phyloP scores from a whole-genome alignment of 2,329 filamentous ascomycete species.

The Xylariaceae sp. region DNA sequence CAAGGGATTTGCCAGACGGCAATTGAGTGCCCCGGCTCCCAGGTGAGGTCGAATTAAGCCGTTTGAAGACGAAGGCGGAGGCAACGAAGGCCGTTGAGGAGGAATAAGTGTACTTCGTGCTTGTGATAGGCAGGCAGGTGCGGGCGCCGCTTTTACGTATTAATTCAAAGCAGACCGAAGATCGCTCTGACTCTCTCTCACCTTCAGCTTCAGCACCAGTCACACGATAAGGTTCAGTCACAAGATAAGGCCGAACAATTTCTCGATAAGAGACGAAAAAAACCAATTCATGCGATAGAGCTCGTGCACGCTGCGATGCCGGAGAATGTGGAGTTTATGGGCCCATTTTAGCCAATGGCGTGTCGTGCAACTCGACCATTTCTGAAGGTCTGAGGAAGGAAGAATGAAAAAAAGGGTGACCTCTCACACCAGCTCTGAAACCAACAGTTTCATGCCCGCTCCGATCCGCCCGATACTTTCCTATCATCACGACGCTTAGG shows the following conservation, averaged over 20 bases:
- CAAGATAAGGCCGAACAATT: constrained; percentile 3
- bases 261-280: constrained; percentile 14
- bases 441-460: no score
- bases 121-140: neutral
- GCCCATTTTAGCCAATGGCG: constrained; percentile 6
- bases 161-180: constrained; percentile 1
- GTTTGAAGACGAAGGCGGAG: constrained; percentile 14
- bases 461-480: no score
- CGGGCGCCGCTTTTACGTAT: neutral
- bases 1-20: constrained; percentile 26
- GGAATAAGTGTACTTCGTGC: neutral
- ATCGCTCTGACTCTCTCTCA: constrained; percentile 13
- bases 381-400: neutral
- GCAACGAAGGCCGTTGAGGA: neutral
- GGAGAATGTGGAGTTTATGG: constrained; percentile 11
- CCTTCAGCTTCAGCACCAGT: neutral
- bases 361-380: constrained; percentile 3
- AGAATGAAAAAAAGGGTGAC: constrained; percentile 2
- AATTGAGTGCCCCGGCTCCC: constrained; percentile 28
- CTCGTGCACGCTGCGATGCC: constrained; percentile 14
- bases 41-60: constrained; percentile 29
- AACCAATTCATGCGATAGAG: constrained; percentile 8
- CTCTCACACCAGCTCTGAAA: neutral
- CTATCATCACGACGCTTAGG: no score
- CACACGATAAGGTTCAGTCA: constrained; percentile 4